phyloP scores from a whole-genome alignment of 2,329 filamentous ascomycete genomes.

The Teratosphaeria destructans region DNA sequence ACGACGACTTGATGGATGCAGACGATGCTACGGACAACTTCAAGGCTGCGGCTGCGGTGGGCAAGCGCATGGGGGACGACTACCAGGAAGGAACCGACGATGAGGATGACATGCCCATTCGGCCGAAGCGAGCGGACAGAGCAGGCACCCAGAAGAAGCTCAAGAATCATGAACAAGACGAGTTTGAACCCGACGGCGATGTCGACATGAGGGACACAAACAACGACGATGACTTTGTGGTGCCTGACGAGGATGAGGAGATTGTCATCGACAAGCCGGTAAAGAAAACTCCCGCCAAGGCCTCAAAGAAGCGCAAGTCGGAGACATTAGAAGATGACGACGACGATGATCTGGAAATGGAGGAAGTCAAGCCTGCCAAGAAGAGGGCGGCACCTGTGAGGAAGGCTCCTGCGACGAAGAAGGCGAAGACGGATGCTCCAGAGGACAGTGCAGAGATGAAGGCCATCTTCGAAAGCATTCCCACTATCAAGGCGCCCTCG shows the following conservation, averaged over 20 bases:
- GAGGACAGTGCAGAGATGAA: slow-evolving; percentile 64
- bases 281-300: slow-evolving; percentile 24
- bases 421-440: slow-evolving; percentile 54
- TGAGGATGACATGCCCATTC: slow-evolving; percentile 54
- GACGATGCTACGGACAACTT: slow-evolving; percentile 67
- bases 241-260: slow-evolving; percentile 34
- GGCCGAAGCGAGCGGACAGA: slow-evolving; percentile 31
- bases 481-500: slow-evolving; percentile 69
- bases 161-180: slow-evolving; percentile 28
- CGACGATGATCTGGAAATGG: slow-evolving; percentile 35
- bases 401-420: slow-evolving; percentile 45
- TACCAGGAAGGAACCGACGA: slow-evolving; percentile 58
- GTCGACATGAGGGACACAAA: slow-evolving; percentile 45
- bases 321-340: slow-evolving; percentile 44
- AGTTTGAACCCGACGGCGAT: slow-evolving; percentile 34
- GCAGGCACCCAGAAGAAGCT: slow-evolving; percentile 22
- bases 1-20: slow-evolving; percentile 28
- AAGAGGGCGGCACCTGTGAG: slow-evolving; percentile 33
- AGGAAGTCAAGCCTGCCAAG: slow-evolving; percentile 45
- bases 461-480: slow-evolving; percentile 79
- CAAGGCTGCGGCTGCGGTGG: slow-evolving; percentile 57
- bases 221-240: slow-evolving; percentile 35
- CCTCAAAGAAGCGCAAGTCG: slow-evolving; percentile 47
- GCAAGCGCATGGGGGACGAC: slow-evolving; percentile 50
- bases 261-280: slow-evolving; percentile 30